Conservation (phyloP, 306 rosid species). For the Cucumis cinereus region DNA sequence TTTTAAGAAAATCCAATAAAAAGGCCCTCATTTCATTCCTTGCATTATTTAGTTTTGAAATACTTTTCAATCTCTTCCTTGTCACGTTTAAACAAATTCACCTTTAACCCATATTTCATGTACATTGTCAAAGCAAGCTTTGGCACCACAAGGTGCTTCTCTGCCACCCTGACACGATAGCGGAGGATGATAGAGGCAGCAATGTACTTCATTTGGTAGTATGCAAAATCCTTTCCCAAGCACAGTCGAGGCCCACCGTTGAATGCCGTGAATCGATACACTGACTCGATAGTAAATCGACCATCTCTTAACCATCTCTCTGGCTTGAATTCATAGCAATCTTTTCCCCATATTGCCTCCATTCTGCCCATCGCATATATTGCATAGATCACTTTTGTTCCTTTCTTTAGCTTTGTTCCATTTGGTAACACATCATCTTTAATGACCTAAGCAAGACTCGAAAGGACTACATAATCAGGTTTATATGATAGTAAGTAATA, state of each 20-base stretch:
- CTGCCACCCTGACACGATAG: slow-evolving; percentile 44
- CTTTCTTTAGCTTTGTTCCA: slow-evolving; percentile 54
- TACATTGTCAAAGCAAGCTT: slow-evolving; percentile 76
- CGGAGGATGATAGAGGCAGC: slow-evolving; percentile 51
- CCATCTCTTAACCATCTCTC: slow-evolving; percentile 85
- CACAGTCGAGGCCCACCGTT: slow-evolving; percentile 9
- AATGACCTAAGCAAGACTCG: slow-evolving; percentile 23
- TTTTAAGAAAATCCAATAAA: background rate
- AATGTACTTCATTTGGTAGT: slow-evolving; percentile 72
- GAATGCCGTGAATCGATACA: too few species aligned
- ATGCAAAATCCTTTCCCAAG: slow-evolving; percentile 81
- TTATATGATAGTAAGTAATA: too few species aligned
- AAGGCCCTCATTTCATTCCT: background rate
- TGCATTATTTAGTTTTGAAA: background rate
- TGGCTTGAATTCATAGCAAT: slow-evolving; percentile 61
- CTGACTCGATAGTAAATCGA: slow-evolving; percentile 29
- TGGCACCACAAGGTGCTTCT: slow-evolving; percentile 47
- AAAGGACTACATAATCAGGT: too few species aligned
- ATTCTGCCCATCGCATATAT: slow-evolving; percentile 79
- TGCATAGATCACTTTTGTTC: slow-evolving; percentile 74
- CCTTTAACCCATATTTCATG: slow-evolving; percentile 73
- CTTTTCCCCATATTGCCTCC: slow-evolving; percentile 80
- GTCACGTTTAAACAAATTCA: slow-evolving; percentile 27
- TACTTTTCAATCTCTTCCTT: slow-evolving; percentile 16
- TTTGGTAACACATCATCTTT: slow-evolving; percentile 65